Conservation (phyloP, 2,329 filamentous ascomycete genomes). For the Colletotrichum sp. region DNA sequence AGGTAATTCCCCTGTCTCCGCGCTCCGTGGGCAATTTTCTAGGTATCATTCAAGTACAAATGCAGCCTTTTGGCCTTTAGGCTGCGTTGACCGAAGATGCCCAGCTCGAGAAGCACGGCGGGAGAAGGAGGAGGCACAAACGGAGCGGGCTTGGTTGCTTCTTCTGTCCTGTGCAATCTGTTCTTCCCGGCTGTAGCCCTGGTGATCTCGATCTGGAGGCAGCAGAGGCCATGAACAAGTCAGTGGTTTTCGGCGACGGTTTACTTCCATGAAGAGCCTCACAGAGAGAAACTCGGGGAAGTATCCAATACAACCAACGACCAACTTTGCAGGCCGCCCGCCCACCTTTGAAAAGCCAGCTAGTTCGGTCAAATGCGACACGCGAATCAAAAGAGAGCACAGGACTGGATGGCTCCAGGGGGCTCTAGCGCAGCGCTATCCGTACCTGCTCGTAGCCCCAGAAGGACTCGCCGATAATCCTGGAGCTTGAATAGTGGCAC, state of each 20-base stretch:
- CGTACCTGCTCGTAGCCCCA: not conserved
- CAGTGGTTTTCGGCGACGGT: not conserved
- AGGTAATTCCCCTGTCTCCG: not conserved
- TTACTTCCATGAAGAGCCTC: not conserved
- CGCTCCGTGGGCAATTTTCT: not conserved
- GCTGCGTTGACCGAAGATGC: not conserved
- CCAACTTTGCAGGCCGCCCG: not conserved
- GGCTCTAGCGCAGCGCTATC: not conserved
- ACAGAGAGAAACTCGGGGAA: not conserved
- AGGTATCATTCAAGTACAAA: not conserved
- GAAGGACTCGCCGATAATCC: constrained; percentile 1
- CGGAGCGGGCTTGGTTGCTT: not conserved
- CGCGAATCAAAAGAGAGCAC: not conserved
- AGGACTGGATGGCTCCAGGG: not conserved
- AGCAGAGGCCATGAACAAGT: not conserved
- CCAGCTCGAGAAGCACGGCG: not conserved
- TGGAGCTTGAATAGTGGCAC: constrained; percentile 15
- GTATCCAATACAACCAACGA: not conserved
- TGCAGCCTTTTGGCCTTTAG: not conserved
- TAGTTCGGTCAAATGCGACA: not conserved
- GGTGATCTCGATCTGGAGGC: not conserved
- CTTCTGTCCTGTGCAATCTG: not conserved
- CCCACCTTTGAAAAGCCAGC: not conserved
- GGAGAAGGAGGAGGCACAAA: not conserved
- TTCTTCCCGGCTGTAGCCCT: not conserved